These are phyloP conservation scores for Coemansia sp. DNA, from an alignment of 192 early-diverging fungal species.

Conservation along the genomic window DNA sequence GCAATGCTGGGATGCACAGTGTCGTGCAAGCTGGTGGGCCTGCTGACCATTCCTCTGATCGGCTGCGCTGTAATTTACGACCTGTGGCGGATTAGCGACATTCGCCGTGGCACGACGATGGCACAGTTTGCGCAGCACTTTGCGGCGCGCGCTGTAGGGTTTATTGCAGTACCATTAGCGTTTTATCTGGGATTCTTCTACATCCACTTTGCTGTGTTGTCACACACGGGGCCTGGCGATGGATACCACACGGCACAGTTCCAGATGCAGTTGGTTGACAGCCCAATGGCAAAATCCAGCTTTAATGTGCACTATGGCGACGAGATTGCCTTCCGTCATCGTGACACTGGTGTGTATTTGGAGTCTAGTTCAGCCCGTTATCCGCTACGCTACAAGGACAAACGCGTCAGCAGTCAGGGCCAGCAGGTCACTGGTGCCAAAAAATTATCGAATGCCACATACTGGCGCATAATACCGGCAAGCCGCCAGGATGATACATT, in stretches of 20 bases:
- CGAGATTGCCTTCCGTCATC: conserved; percentile 77
- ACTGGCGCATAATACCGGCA: conserved; percentile 64
- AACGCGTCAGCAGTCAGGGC: conserved; percentile 82
- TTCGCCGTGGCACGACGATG: conserved; percentile 71
- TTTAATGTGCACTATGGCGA: conserved; percentile 78
- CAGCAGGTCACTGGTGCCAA: conserved; percentile 76
- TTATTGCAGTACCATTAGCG: conserved; percentile 80
- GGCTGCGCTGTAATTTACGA: conserved; percentile 83
- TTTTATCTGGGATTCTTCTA: conserved; percentile 91
- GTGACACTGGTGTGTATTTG: conserved; percentile 69
- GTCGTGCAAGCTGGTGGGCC: conserved; percentile 92
- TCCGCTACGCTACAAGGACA: conserved; percentile 89
- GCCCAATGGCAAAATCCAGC: conserved; percentile 64
- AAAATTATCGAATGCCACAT: conserved; percentile 61
- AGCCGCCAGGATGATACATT: conserved; percentile 13
- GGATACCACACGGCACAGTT: conserved; percentile 90
- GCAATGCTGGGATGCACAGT: conserved; percentile 67
- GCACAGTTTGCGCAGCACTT: conserved; percentile 78
- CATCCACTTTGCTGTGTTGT: conserved; percentile 91
- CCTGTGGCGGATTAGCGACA: conserved; percentile 89
- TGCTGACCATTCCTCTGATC: conserved; percentile 81
- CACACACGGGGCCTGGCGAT: conserved; percentile 86
- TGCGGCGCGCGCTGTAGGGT: conserved; percentile 77
- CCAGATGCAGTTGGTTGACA: conserved; percentile 85
- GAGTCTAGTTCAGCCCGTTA: conserved; percentile 79